Evolutionary conservation across 257 asterid genomes (phyloP).

Genomic region (Solanum gracilifrons): DNA sequence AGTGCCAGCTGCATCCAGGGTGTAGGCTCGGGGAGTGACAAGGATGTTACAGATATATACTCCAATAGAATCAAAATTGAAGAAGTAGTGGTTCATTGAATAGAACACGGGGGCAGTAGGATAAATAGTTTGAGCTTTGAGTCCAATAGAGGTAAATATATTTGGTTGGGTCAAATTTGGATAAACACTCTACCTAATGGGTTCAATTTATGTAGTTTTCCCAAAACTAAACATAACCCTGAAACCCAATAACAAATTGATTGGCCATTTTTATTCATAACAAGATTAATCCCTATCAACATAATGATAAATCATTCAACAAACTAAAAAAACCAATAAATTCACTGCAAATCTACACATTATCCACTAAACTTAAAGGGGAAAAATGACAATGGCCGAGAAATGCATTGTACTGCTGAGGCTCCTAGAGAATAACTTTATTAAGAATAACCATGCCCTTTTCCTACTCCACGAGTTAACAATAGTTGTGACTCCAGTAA

Average conservation of each 20-base stretch:
- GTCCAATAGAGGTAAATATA: no score
- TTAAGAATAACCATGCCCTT: not conserved
- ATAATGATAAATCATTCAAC: not conserved
- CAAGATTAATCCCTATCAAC: not conserved
- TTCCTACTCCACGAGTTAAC: not conserved
- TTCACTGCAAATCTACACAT: not conserved
- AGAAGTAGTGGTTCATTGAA: no score
- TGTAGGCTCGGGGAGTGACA: no score
- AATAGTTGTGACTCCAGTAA: not conserved
- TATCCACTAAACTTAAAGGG: not conserved
- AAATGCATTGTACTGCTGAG: not conserved
- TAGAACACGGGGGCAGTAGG: no score
- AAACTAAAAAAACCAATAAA: no score
- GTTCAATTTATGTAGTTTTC: no score
- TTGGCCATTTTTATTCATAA: not conserved
- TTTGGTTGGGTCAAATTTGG: no score
- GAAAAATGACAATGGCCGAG: not conserved
- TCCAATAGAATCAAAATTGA: no score
- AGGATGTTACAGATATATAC: no score
- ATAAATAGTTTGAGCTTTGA: no score
- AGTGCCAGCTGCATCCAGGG: no score
- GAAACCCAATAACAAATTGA: not conserved
- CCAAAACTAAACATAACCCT: not conserved
- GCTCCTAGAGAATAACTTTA: not conserved
- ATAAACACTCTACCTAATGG: no score